phyloP scores from a whole-genome alignment of 2,329 filamentous ascomycete species.

The Alternaria arborescens region DNA sequence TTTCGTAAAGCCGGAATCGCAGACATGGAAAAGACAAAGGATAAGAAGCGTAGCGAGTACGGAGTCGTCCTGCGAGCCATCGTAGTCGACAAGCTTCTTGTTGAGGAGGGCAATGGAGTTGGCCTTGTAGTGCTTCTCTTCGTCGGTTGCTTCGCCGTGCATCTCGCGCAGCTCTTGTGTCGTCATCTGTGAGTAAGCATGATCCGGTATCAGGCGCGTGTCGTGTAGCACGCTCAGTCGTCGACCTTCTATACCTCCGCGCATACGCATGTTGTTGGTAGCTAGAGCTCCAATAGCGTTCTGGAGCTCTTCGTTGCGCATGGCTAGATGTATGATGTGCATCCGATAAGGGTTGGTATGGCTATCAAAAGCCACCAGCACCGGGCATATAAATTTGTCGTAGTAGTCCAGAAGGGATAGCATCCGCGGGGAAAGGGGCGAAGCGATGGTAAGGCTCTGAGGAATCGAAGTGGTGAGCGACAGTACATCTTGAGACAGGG shows the following conservation, averaged over 20 bases:
- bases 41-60: constrained; percentile 87
- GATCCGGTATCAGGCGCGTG: constrained; percentile 45
- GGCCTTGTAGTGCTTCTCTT: constrained; percentile 85
- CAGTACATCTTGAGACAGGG: constrained; percentile 49
- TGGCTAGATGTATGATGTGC: constrained; percentile 80
- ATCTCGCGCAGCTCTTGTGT: constrained; percentile 50
- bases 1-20: constrained; percentile 89
- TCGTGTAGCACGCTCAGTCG: constrained; percentile 45
- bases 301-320: constrained; percentile 81
- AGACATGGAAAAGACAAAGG: constrained; percentile 91
- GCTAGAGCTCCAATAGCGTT: constrained; percentile 90
- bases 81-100: constrained; percentile 78
- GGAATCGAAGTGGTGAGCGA: constrained; percentile 53
- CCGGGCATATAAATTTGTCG: constrained; percentile 88
- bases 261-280: constrained; percentile 90
- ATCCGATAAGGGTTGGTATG: constrained; percentile 83
- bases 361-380: constrained; percentile 89
- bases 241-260: constrained; percentile 67
- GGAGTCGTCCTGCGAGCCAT: constrained; percentile 81
- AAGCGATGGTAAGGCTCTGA: constrained; percentile 61
- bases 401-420: constrained; percentile 94
- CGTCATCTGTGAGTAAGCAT: constrained; percentile 50
- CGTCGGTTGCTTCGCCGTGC: constrained; percentile 68
- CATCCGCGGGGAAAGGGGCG: constrained; percentile 75
- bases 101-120: constrained; percentile 86